Evolutionary conservation across 1,284 basidiomycete genomes (phyloP), one percentile per base, ranked within the genome.

Genomic region (Porogramme epimiltina): DNA sequence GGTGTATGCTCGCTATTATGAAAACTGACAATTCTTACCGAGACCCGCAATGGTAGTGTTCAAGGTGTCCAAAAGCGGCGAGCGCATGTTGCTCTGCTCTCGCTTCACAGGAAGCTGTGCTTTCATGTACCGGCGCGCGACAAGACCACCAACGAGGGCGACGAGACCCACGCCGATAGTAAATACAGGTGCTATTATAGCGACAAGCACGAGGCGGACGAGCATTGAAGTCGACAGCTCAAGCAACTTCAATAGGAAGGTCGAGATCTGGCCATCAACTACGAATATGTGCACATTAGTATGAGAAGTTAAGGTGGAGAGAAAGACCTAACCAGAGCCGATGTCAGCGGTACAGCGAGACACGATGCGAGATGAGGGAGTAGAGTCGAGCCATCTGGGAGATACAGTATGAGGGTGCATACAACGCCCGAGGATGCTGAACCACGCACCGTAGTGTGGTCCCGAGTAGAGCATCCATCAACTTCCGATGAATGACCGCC

Each of bases 21-120:
- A 31, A n/a, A n/a, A n/a, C n/a, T n/a, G n/a, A n/a, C n/a, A n/a
- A n/a, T n/a, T n/a, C 77, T 50, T 56, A 85, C 82, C 70, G 22
- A 91, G 72, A 24, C 89, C 88, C 15, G 77, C 68, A 34, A 90
- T 78, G 0, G 85, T 80, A 22, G 85, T 81, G 15, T 83, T 81
- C 56, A 91, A 84, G 57, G 85, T 81, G 38, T 79, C 82, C 50
- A 87, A 74, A 9, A 89, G 77, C 0, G 86, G 86, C 1, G 81
- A 73, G 52, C 76, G 78, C 8, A 82, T 78, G 63, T 84, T 86
- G 23, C 77, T 80, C 81, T 84, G 83, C 62, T 87, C 81, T 16
- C 84, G 76, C 61, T 91, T 91, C 42, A 89, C 84, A 15, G 83
- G 80, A 11, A 90, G 73, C 65, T 91, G 88, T n/a, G 83, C 83